Evolutionary conservation across 345 rosid species (phyloP), one percentile per base, ranked within the genome.

Genomic region (Crucihimalaya himalaica): DNA sequence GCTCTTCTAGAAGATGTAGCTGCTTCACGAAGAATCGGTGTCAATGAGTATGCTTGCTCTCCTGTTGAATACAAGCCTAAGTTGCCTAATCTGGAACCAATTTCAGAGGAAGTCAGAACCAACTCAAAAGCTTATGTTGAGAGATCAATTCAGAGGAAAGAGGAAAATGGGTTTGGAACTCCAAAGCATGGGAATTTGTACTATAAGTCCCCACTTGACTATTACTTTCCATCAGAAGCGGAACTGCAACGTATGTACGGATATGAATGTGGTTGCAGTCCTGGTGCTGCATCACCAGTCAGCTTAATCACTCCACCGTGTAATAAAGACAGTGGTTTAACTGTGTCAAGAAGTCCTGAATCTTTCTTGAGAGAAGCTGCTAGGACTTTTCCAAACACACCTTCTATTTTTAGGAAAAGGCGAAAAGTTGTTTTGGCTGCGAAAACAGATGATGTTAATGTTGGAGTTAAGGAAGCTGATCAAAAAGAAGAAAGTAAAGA

Each of bases 341-440:
- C 74, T 62, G 65, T 63, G 15, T 81, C 73, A 2, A 53, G 77
- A 60, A 89, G 90, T 79, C 97, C 97, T 51, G 97, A 94, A 81
- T 85, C 89, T 73, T 80, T 87, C 35, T 75, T 94, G 77, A 88
- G 84, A 81, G 78, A 74, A 55, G 97, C 97, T 76, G 97, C 99
- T 12, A 84, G 81, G 73, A 94, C 82, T 55, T 94, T 81, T 71
- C 92, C 92, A 15, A 85, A 88, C 68, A 91, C 95, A 35, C 99
- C 99, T 66, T 91, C 98, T 48, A 94, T 94, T 68, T 85, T 87
- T 64, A 83, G 97, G 69, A 94, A 87, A 80, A 85, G 96, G 80
- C 86, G 84, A 18, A 68, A 47, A 71, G 65, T 51, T 59, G 82
- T 76, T 52, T 18, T 31, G 39, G 77, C 70, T 25, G 74, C 75